Evolutionary conservation across 164 flowering plant genomes (phyloP), one percentile per base, ranked within the genome.

Genomic region (Cinnamomum micranthum): DNA sequence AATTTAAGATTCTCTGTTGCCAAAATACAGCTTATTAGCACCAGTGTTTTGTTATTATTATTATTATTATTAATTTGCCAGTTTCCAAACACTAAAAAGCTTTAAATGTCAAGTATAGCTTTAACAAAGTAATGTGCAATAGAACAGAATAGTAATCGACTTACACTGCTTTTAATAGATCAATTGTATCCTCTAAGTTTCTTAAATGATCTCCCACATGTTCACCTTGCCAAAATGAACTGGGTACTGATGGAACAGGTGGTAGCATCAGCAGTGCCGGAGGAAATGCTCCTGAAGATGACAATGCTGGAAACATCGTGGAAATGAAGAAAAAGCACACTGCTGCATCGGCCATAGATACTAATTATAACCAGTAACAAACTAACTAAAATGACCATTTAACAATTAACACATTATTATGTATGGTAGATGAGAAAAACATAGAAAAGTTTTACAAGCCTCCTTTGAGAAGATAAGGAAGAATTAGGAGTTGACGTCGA

Each of bases 91-190:
- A 55, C 60, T 4, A 55, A 20, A 13, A 3, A 55, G n/a, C n/a
- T 11, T 20, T 55, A 55, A 55, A 55, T 15, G n/a, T 15, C 15
- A 55, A 17, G 6, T 12, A 55, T 15, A 51, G n/a, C 24, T 65
- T 50, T 68, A 28, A 19, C n/a, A 17, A 22, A 9, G 58, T 68
- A 62, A 4, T 6, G 4, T n/a, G 13, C 65, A 60, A 27, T 33
- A 14, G 25, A 69, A 76, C 25, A 22, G 0, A 6, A 23, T 5
- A n/a, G 47, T n/a, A 20, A 50, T 15, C 52, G 27, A 76, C 85
- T 23, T 81, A 93, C 98, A 93, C 75, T 78, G 92, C 80, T 78
- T 84, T 87, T 23, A 93, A 87, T 6, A 90, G 78, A 75, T 41
- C 62, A 41, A 91, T 70, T 13, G 93, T 87, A 3, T 87, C 86